Evolutionary conservation across 2,329 filamentous ascomycete species (phyloP).

Genomic region (Colletotrichum acutatum): DNA sequence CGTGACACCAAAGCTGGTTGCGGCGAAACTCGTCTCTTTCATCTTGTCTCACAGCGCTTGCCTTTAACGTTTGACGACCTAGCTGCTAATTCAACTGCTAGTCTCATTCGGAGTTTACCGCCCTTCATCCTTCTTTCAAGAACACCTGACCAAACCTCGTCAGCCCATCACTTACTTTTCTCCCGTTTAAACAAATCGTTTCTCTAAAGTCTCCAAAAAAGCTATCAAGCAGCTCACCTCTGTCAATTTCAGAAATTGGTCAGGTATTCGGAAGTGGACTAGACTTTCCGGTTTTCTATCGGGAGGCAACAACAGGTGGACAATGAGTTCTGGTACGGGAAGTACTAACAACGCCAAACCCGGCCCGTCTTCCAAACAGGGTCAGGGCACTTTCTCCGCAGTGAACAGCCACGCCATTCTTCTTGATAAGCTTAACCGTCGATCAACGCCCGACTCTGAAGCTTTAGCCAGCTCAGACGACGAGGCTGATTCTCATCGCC

Average conservation of each 20-base stretch:
- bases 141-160: slow-evolving; percentile 9
- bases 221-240: background rate
- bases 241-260: background rate
- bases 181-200: slow-evolving; percentile 15
- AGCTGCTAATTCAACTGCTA: slow-evolving; percentile 26
- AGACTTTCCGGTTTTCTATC: slow-evolving; percentile 2
- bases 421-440: slow-evolving; percentile 80
- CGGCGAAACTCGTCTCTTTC: slow-evolving; percentile 33
- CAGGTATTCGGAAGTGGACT: background rate
- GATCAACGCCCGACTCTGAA: slow-evolving; percentile 94
- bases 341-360: slow-evolving; percentile 56
- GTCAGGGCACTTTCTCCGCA: slow-evolving; percentile 56
- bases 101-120: slow-evolving; percentile 40
- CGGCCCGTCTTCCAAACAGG: slow-evolving; percentile 62
- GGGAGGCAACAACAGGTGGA: slow-evolving; percentile 35
- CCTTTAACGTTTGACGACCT: slow-evolving; percentile 35
- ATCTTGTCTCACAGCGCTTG: slow-evolving; percentile 34
- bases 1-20: slow-evolving; percentile 30
- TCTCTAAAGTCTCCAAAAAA: background rate
- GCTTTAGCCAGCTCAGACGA: slow-evolving; percentile 95
- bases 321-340: slow-evolving; percentile 58
- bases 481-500: slow-evolving; percentile 76
- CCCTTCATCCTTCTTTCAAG: slow-evolving; percentile 36
- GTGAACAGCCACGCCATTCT: slow-evolving; percentile 71
- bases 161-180: background rate